phyloP scores from a whole-genome alignment of 148 eudicot genomes.

The Tetragonia tetragonoides region DNA sequence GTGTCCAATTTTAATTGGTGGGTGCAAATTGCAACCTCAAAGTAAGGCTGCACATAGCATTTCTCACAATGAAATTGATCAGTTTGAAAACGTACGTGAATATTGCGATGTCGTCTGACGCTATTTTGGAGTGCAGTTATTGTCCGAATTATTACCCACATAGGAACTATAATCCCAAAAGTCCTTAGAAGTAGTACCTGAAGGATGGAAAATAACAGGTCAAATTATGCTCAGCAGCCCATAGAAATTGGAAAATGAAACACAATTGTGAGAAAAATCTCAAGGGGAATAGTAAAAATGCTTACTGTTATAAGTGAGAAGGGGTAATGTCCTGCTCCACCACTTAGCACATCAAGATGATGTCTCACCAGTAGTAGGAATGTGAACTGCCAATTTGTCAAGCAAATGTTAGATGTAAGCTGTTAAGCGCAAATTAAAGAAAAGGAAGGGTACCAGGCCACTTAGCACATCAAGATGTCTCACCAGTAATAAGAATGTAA shows the following conservation, averaged over 20 bases:
- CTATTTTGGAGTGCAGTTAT: conserved; percentile 48
- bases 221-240: not conserved
- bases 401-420: not conserved
- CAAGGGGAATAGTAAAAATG: not conserved
- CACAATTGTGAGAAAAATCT: not conserved
- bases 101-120: conserved; percentile 38
- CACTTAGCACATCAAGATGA: conserved; percentile 35
- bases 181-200: conserved; percentile 59
- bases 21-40: too few relatives aligned
- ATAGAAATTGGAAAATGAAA: not conserved
- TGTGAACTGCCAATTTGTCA: conserved; percentile 51
- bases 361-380: conserved; percentile 55
- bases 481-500: too few relatives aligned
- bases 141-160: conserved; percentile 58
- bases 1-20: too few relatives aligned
- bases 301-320: conserved; percentile 74
- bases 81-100: conserved; percentile 26
- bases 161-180: conserved; percentile 70
- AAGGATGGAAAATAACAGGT: conserved; percentile 3
- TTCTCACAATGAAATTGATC: not conserved
- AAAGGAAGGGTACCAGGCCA: not conserved
- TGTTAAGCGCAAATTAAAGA: not conserved
- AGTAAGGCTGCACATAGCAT: too few relatives aligned
- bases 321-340: conserved; percentile 53
- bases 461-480: too few relatives aligned